Conservation (phyloP, 176 grass and related monocot species). For the Raddia guianensis region DNA sequence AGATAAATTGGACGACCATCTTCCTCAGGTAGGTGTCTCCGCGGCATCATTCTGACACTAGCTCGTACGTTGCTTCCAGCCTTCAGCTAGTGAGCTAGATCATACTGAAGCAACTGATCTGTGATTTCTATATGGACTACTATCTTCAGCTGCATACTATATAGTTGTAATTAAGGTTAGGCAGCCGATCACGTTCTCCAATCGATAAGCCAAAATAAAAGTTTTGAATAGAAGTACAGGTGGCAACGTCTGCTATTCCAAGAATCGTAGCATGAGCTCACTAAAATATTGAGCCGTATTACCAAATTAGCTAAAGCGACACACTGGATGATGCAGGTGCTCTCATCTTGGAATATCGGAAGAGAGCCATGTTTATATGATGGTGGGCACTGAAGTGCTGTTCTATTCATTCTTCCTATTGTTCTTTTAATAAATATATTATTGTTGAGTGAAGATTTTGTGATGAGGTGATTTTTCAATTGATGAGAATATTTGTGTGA, state of each 20-base stretch:
- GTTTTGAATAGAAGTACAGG: neutral
- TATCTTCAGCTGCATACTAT: neutral
- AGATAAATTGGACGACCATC: neutral
- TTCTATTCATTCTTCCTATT: neutral
- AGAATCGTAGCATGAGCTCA: constrained; percentile 17
- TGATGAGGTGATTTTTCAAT: no score
- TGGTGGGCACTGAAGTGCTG: neutral
- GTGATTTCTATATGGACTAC: neutral
- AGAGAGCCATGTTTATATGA: neutral
- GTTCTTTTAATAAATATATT: no score
- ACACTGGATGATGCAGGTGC: neutral
- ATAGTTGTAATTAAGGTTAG: neutral
- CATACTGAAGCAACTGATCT: neutral
- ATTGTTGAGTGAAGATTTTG: no score
- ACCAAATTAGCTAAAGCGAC: constrained; percentile 3
- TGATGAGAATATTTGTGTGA: no score
- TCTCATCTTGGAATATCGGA: neutral
- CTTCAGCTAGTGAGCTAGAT: neutral
- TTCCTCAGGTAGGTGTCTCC: neutral
- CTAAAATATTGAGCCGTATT: neutral
- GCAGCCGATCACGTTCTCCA: neutral
- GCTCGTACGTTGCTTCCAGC: neutral
- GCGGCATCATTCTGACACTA: neutral
- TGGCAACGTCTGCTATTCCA: neutral
- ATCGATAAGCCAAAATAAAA: neutral